These are phyloP conservation scores for Aspergillus mulundensis DNA, from an alignment of 495 filamentous ascomycete genomes.

Conservation along the genomic window DNA sequence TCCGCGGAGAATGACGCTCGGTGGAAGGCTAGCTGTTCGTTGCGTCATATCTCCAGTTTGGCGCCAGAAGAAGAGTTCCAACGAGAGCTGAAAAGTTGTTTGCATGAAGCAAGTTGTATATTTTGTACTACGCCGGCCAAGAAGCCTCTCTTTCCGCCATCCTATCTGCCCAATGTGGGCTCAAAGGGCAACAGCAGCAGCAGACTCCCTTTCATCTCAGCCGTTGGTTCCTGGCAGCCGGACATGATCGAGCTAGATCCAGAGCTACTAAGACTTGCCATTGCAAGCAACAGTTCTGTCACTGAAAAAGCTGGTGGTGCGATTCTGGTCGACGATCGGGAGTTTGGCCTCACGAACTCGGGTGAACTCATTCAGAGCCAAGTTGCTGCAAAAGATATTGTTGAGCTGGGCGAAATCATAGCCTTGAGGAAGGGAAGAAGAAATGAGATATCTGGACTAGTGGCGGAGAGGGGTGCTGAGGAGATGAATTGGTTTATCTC, in stretches of 20 bases:
- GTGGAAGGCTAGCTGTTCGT: background rate
- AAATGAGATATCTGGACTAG: background rate
- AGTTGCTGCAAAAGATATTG: background rate
- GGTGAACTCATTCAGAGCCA: background rate
- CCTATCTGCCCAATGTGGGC: background rate
- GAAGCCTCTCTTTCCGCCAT: background rate
- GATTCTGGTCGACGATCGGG: background rate
- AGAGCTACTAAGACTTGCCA: constrained; percentile 4
- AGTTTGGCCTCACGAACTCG: background rate
- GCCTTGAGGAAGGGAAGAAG: background rate
- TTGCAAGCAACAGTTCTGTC: background rate
- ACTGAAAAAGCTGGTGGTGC: background rate
- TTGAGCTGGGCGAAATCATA: background rate
- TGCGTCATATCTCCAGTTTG: background rate
- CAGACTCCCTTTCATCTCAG: constrained; percentile 10
- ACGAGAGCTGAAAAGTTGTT: background rate
- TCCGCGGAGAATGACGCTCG: background rate
- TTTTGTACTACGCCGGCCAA: background rate
- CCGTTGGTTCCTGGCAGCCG: constrained; percentile 17
- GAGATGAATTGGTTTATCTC: background rate
- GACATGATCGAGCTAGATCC: constrained; percentile 19
- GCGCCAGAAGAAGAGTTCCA: background rate
- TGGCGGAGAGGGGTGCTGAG: background rate
- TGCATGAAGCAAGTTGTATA: background rate
- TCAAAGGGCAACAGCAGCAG: background rate